phyloP scores from a whole-genome alignment of 768 basidiomycete genomes.

The Tubosaeta sp. region DNA sequence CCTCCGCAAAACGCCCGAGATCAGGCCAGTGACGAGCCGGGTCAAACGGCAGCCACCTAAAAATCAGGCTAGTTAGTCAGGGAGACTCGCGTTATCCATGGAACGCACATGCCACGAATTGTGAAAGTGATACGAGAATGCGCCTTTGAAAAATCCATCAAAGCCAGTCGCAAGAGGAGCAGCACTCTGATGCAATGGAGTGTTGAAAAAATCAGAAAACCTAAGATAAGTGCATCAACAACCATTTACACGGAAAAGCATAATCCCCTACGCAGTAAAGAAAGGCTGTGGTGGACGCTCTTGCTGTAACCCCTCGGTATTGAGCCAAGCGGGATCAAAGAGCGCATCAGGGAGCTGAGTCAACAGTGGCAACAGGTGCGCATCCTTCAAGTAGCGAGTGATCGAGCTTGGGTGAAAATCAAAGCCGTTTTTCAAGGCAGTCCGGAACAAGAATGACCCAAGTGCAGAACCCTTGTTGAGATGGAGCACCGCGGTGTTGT shows the following conservation, averaged over 20 bases:
- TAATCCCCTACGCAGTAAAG: constrained; percentile 61
- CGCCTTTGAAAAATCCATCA: constrained; percentile 51
- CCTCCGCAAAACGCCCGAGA: constrained; percentile 56
- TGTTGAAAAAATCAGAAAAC: background rate
- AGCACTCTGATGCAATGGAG: background rate
- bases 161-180: constrained; percentile 67
- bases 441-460: constrained; percentile 87
- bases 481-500: constrained; percentile 87
- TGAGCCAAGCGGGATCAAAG: constrained; percentile 71
- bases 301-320: constrained; percentile 78
- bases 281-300: constrained; percentile 92
- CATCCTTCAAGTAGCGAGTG: constrained; percentile 35
- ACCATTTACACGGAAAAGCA: background rate
- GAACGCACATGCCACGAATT: constrained; percentile 64
- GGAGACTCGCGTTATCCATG: background rate
- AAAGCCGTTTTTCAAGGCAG: constrained; percentile 83
- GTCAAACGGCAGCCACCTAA: background rate
- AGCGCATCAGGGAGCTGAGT: constrained; percentile 79
- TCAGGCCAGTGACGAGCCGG: constrained; percentile 58
- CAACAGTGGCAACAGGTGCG: constrained; percentile 69
- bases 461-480: background rate
- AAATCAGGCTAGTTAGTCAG: background rate
- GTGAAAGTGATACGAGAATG: constrained; percentile 93
- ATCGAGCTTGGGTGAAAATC: constrained; percentile 97
- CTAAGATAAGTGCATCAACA: background rate